Evolutionary conservation across 2,329 filamentous ascomycete species (phyloP), one percentile per base, ranked within the genome.

Genomic region (Pseudopyrenochaeta lycopersici): DNA sequence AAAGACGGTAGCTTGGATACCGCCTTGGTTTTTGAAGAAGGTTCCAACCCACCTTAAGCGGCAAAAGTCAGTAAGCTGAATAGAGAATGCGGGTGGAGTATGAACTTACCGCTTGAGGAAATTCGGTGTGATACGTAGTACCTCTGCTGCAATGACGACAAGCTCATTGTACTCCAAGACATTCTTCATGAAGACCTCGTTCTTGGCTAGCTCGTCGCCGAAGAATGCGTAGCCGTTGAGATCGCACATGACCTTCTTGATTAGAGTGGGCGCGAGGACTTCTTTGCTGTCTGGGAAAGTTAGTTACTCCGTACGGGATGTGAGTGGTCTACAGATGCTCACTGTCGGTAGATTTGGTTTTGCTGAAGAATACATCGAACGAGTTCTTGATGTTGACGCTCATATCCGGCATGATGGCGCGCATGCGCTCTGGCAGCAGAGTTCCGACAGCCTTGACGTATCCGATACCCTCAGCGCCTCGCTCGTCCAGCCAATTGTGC

Each of bases 401-500:
- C 21, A 45, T 30, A n/a, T 42, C 29, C n/a, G 54, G 54, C 23
- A 50, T 23, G 10, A 57, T 41, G 2, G 46, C 15, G 1, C 32
- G 45, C 21, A 57, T 35, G 11, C 44, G 23, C 18, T 56, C 58
- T 0, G 64, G 64, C 1, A 70, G 40, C 0, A 63, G 43, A 0
- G 55, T 62, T 46, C 2, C 62, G 30, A 57, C 33, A 11, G 49
- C 40, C 1, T 53, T 27, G 2, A 65, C 32, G 23, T 69, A 66
- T 0, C 53, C 56, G 9, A 1, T 67, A 27, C 40, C 64, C 18
- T 68, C 65, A 4, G 46, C 52, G 2, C 66, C 66, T 21, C 62
- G 36, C 1, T 35, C 20, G n/a, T 70, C 62, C 12, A 56, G 50
- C 68, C 68, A 71, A 32, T 69, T 60, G 54, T 69, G 68, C 3